Conservation (phyloP, 2,329 filamentous ascomycete genomes). For the Fonsecaea monophora region DNA sequence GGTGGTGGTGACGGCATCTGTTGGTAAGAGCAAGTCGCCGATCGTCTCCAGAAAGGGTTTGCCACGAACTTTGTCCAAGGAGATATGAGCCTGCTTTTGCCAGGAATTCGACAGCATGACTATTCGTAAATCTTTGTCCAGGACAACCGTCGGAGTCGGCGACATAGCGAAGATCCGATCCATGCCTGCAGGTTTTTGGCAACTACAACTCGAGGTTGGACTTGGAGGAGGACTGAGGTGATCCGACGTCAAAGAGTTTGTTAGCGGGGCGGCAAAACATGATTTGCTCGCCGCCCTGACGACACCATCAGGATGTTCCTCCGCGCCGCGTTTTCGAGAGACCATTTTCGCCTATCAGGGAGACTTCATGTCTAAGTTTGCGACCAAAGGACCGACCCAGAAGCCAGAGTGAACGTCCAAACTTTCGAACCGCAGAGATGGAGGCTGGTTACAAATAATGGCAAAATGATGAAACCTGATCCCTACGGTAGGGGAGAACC, state of each 20-base stretch:
- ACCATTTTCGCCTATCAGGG: constrained; percentile 29
- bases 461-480: constrained; percentile 3
- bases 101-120: constrained; percentile 55
- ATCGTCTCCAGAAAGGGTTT: constrained; percentile 51
- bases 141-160: constrained; percentile 49
- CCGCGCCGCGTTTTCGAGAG: constrained; percentile 31
- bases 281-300: constrained; percentile 17
- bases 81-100: constrained; percentile 44
- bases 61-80: constrained; percentile 47
- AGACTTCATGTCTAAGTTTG: constrained; percentile 10
- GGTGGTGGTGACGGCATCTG: constrained; percentile 47
- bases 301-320: constrained; percentile 27
- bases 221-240: constrained; percentile 30
- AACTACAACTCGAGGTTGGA: constrained; percentile 16
- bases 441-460: constrained; percentile 2
- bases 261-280: constrained; percentile 25
- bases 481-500: background rate
- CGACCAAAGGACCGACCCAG: background rate
- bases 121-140: constrained; percentile 48
- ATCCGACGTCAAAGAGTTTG: constrained; percentile 24
- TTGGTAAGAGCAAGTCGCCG: constrained; percentile 44
- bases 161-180: constrained; percentile 42
- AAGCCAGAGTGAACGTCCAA: constrained; percentile 6
- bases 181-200: constrained; percentile 31
- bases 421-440: background rate